Evolutionary conservation across 495 filamentous ascomycete species (phyloP), one percentile per base, ranked within the genome.

Genomic region (Trichoderma erinaceum): DNA sequence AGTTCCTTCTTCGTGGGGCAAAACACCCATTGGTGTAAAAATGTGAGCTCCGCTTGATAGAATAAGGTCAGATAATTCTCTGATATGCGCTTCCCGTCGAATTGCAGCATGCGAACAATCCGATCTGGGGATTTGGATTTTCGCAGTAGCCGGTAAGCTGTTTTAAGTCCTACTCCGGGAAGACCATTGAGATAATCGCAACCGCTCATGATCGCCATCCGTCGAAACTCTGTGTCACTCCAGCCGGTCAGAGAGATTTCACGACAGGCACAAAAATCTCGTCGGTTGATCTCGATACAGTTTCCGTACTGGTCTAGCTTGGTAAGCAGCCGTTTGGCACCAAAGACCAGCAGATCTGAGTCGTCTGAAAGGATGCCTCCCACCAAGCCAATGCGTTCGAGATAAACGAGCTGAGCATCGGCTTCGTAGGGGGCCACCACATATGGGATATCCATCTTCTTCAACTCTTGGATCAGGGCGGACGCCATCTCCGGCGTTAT

Each of bases 381-480:
- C 70, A 97, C 90, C 52, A 90, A 78, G 0, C 93, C 93, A 58
- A 90, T 85, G 25, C 87, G 87, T 76, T 99, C 96, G 13, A 99
- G 81, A 73, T 97, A 99, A 16, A 90, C 93, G 67, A 99, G 82
- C 78, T 99, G 96, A 7, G 95, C 90, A 78, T 99, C 96, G 10
- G 96, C 96, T 80, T 99, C 96, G 73, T 97, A 99, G 1, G 96
- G 96, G 4, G 96, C 96, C 41, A 99, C 96, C 46, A 98, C 84
- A 73, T 97, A 98, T 68, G 90, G 84, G 6, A 99, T 86, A 25
- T 88, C 83, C 70, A 88, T 78, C 68, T 84, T 83, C 78, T 94
- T 96, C 70, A 97, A 80, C 73, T 94, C 93, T 68, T 97, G 93
- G 69, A 99, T 99, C 25, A 98, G 78, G 71, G 91, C 85, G 4